A percentile compares a stretch with the other conserved stretches of the same genome.
These are phyloP conservation scores for Chrysanthemum seticuspe DNA, from an alignment of 129 eudicot species.

Conservation along the genomic window DNA sequence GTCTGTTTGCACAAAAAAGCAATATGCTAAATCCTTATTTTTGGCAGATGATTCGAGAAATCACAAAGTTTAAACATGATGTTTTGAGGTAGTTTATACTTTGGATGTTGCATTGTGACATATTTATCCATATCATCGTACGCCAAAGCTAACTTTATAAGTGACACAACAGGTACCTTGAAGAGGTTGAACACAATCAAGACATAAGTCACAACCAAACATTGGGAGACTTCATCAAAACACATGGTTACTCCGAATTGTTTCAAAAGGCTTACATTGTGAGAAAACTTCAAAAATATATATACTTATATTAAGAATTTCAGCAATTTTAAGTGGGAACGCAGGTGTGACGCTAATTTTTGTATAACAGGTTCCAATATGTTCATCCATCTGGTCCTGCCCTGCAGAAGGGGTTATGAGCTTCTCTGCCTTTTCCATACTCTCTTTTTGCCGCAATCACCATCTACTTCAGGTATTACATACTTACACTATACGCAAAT, in stretches of 20 bases:
- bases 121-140: background rate
- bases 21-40: constrained; percentile 75
- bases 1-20: constrained; percentile 84
- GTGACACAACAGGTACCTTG: constrained; percentile 60
- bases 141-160: background rate
- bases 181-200: constrained; percentile 66
- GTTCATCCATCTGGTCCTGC: constrained; percentile 95
- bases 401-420: constrained; percentile 79
- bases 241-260: constrained; percentile 81
- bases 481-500: too few species aligned
- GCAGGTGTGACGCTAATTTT: background rate
- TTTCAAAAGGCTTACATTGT: constrained; percentile 91
- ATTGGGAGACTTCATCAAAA: constrained; percentile 72
- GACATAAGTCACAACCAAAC: constrained; percentile 78
- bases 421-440: constrained; percentile 82
- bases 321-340: background rate
- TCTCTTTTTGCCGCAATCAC: constrained; percentile 90
- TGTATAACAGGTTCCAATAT: constrained; percentile 60
- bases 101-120: background rate
- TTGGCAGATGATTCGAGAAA: constrained; percentile 87
- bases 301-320: background rate
- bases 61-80: constrained; percentile 73
- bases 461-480: constrained; percentile 58
- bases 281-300: constrained; percentile 29
- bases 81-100: constrained; percentile 52